Conservation (phyloP, 2,329 filamentous ascomycete genomes). For the Colletotrichum siamense region DNA sequence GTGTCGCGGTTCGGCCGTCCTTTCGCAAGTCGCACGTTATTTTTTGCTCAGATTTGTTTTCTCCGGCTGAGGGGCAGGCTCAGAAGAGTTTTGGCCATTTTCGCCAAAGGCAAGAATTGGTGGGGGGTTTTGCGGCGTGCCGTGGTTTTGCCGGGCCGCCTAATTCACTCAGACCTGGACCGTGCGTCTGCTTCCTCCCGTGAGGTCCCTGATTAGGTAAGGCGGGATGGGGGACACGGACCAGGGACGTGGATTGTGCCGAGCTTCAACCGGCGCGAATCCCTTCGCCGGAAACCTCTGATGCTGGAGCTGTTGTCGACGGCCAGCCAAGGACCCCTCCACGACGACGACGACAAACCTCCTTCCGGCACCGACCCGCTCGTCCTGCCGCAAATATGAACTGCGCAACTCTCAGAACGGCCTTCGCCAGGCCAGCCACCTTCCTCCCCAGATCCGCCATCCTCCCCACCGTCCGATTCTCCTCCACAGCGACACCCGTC, state of each 20-base stretch:
- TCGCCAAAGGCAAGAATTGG: conserved; percentile 23
- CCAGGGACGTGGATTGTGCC: not conserved
- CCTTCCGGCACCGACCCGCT: not conserved
- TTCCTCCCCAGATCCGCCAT: not conserved
- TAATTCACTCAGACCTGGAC: not conserved
- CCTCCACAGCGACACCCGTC: conserved; percentile 6
- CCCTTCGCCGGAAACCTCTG: conserved; percentile 16
- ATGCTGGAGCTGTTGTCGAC: not conserved
- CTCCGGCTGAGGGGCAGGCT: conserved; percentile 18
- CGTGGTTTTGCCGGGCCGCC: conserved; percentile 21
- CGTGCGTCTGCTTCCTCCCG: not conserved
- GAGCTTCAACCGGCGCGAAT: conserved; percentile 22
- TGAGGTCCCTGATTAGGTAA: not conserved
- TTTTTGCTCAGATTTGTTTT: conserved; percentile 12
- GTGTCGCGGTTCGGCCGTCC: conserved; percentile 2
- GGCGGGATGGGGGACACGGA: not conserved
- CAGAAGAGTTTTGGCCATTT: conserved; percentile 25
- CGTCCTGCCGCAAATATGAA: not conserved
- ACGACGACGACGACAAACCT: not conserved
- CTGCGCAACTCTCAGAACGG: not conserved
- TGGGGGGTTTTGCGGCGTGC: conserved; percentile 21
- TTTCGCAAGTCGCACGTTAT: conserved; percentile 10
- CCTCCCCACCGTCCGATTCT: conserved; percentile 11
- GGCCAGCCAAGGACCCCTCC: not conserved
- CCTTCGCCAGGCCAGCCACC: not conserved